phyloP scores from a whole-genome alignment of 2,329 filamentous ascomycete genomes.

The Diaporthe aspalathi region DNA sequence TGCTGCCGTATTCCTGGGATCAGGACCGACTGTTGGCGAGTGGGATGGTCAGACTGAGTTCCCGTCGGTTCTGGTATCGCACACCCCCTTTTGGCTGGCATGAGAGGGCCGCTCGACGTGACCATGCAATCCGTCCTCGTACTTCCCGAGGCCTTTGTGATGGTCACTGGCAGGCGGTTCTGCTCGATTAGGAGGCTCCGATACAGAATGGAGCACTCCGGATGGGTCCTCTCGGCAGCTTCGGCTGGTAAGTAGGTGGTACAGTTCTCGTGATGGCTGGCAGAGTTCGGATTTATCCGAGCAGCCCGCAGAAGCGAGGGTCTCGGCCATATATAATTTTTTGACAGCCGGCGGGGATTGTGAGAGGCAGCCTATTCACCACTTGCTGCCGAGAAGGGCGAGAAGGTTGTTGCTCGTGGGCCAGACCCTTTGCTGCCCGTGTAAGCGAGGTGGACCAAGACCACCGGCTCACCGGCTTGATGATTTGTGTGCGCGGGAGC shows the following conservation, averaged over 20 bases:
- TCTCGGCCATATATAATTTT: background rate
- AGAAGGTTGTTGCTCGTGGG: background rate
- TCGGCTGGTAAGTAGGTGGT: no score
- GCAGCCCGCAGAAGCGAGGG: slow-evolving; percentile 21
- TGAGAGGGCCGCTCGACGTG: background rate
- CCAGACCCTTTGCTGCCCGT: background rate
- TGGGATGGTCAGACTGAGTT: slow-evolving; percentile 14
- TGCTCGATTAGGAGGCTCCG: background rate
- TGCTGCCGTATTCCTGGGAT: background rate
- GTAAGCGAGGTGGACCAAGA: background rate
- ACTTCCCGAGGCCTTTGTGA: no score
- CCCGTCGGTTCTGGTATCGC: background rate
- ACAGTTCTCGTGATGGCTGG: background rate
- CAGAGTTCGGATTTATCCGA: slow-evolving; percentile 15
- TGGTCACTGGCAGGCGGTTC: background rate
- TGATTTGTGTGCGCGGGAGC: background rate
- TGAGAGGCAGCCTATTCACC: slow-evolving; percentile 19
- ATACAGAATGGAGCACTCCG: background rate
- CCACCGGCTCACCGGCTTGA: background rate
- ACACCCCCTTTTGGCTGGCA: background rate
- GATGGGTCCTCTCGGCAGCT: background rate
- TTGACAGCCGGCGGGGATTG: background rate
- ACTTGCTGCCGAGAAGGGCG: background rate
- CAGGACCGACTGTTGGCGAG: background rate
- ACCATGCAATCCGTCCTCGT: background rate